A percentile compares a stretch with the other conserved stretches of the same genome.
Conservation (phyloP, 345 rosid species). For the Psidium friedrichsthalianum region DNA sequence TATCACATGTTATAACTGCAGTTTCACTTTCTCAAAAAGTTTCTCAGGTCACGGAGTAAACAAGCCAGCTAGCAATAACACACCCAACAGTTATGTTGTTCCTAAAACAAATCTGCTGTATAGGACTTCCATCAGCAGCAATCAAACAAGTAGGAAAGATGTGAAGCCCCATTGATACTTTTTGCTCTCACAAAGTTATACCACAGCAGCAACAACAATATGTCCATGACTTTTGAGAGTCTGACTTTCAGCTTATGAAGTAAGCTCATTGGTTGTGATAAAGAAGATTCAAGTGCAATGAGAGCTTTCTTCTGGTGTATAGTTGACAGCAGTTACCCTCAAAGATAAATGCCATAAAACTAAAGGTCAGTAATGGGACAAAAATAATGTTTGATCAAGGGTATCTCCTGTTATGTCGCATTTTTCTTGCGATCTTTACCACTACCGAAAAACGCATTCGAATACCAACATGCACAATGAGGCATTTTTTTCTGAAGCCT, state of each 20-base stretch:
- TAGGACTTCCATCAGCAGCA: neutral
- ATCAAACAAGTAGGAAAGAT: neutral
- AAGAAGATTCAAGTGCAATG: neutral
- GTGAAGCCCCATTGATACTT: neutral
- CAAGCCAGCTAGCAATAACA: neutral
- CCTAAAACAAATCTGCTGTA: neutral
- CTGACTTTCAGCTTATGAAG: neutral
- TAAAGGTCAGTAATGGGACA: neutral
- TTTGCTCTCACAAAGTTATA: neutral
- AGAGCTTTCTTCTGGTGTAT: neutral
- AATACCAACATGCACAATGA: neutral
- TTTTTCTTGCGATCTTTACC: neutral
- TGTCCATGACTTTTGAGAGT: neutral
- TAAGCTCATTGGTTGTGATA: neutral
- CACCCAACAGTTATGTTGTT: neutral
- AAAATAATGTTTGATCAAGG: neutral
- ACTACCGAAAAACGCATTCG: neutral
- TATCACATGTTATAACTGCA: neutral
- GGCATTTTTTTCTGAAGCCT: neutral
- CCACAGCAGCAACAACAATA: neutral
- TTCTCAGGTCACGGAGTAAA: neutral
- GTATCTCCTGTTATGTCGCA: neutral
- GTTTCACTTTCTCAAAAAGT: neutral
- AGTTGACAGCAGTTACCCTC: neutral
- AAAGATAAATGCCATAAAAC: neutral